A percentile compares a stretch with the other conserved stretches of the same genome.
These are phyloP conservation scores for Penicillium concentricum DNA, from an alignment of 2,329 filamentous ascomycete species.

Conservation along the genomic window DNA sequence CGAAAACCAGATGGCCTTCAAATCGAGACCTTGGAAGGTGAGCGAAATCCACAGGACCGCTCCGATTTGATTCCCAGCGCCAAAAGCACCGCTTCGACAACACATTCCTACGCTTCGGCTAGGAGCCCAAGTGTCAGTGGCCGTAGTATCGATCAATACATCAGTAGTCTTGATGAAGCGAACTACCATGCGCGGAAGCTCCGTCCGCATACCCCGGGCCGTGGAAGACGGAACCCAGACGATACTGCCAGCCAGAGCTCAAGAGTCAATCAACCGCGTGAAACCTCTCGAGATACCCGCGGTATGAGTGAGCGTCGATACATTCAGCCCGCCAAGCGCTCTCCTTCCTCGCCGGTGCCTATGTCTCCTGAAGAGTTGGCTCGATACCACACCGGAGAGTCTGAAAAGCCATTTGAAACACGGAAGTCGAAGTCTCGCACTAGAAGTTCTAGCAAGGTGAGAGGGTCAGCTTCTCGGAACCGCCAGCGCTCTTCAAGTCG, in stretches of 20 bases:
- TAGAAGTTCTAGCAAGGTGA: constrained; percentile 54
- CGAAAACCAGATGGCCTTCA: constrained; percentile 76
- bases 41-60: constrained; percentile 54
- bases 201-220: constrained; percentile 48
- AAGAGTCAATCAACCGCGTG: constrained; percentile 54
- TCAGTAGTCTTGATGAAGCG: constrained; percentile 79
- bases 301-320: constrained; percentile 66
- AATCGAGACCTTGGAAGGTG: constrained; percentile 57
- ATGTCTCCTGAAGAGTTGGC: constrained; percentile 86
- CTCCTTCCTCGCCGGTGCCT: constrained; percentile 85
- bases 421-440: constrained; percentile 32
- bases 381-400: constrained; percentile 42
- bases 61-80: constrained; percentile 52
- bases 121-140: constrained; percentile 60
- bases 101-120: constrained; percentile 50
- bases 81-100: constrained; percentile 38
- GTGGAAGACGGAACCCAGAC: constrained; percentile 50
- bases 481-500: constrained; percentile 45
- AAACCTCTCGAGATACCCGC: constrained; percentile 64
- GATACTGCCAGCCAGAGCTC: constrained; percentile 49
- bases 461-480: constrained; percentile 37
- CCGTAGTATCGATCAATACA: constrained; percentile 76
- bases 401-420: constrained; percentile 47
- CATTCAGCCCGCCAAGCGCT: constrained; percentile 75
- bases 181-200: constrained; percentile 59